These are phyloP conservation scores for Adansonia grandidieri DNA, from an alignment of 441 rosid species.

Conservation along the genomic window DNA sequence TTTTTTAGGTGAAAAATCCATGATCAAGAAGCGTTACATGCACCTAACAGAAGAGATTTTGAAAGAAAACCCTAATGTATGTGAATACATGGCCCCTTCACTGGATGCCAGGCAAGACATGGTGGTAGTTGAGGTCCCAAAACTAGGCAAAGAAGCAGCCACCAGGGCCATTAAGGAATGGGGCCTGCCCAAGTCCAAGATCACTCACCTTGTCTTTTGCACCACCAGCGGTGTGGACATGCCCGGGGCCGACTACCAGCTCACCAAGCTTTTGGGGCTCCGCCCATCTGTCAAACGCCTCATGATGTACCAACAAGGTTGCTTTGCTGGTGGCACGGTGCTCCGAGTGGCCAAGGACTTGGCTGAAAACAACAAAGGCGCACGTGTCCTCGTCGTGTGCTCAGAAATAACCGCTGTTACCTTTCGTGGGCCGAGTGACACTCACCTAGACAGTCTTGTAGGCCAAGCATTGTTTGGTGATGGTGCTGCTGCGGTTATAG, in stretches of 20 bases:
- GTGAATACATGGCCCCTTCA: conserved; percentile 37
- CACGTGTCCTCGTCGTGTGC: conserved; percentile 45
- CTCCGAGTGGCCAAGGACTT: conserved; percentile 53
- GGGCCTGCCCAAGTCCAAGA: conserved; percentile 49
- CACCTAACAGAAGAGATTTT: conserved; percentile 39
- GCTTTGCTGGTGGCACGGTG: conserved; percentile 43
- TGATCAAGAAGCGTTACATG: conserved; percentile 43
- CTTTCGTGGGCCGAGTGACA: conserved; percentile 46
- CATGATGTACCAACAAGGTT: conserved; percentile 50
- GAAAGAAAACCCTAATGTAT: conserved; percentile 37
- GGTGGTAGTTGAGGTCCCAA: conserved; percentile 36
- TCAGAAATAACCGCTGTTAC: conserved; percentile 36
- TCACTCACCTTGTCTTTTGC: conserved; percentile 54
- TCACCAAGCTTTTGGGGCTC: conserved; percentile 46
- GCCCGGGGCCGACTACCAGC: conserved; percentile 54
- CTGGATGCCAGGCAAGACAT: conserved; percentile 44
- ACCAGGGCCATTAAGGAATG: conserved; percentile 46
- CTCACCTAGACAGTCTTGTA: conserved; percentile 34
- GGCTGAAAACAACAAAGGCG: conserved; percentile 50
- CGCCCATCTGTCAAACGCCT: conserved; percentile 39
- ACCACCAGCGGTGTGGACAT: conserved; percentile 46
- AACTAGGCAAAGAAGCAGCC: conserved; percentile 50
- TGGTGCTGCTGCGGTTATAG: conserved; percentile 47
- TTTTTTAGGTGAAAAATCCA: conserved; percentile 32
- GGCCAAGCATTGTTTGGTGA: conserved; percentile 50